Percentiles rank a stretch among this genome's conserved stretches.
Evolutionary conservation across 1,284 basidiomycete species (phyloP).

Genomic region (Apiotrichum gamsii): DNA sequence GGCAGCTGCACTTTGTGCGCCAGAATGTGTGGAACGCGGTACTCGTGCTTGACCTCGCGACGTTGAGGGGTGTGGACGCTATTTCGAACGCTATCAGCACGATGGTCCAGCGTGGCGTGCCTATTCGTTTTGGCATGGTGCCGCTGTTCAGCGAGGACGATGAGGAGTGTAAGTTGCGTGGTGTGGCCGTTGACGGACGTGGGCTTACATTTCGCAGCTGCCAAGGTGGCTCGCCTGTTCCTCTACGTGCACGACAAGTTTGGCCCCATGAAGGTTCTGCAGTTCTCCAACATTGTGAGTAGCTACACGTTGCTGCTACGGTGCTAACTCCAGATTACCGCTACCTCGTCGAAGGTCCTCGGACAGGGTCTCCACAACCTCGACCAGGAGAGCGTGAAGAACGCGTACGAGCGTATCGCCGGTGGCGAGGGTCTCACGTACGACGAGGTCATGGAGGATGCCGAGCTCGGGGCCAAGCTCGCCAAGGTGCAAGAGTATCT

Average conservation of each 20-base stretch:
- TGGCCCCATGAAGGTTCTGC: conserved; percentile 59
- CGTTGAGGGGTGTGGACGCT: conserved; percentile 56
- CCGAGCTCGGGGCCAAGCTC: conserved; percentile 31
- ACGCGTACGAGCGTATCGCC: conserved; percentile 28
- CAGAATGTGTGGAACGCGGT: conserved; percentile 76
- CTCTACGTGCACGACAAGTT: conserved; percentile 61
- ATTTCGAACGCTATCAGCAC: conserved; percentile 55
- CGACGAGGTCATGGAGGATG: conserved; percentile 42
- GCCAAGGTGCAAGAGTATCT: conserved; percentile 25
- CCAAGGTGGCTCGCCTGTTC: conserved; percentile 65
- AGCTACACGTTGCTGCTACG: too few relatives aligned
- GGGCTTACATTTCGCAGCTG: too few relatives aligned
- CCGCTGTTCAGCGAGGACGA: conserved; percentile 54
- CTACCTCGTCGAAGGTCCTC: too few relatives aligned
- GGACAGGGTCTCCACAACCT: too few relatives aligned
- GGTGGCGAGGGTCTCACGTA: conserved; percentile 30
- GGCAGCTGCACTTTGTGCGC: conserved; percentile 64
- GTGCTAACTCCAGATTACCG: too few relatives aligned
- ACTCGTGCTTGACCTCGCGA: conserved; percentile 69
- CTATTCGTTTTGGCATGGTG: conserved; percentile 76
- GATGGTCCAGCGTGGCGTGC: conserved; percentile 55
- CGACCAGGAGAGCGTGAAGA: too few relatives aligned
- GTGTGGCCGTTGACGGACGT: conserved; percentile 1
- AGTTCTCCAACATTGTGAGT: conserved; percentile 51
- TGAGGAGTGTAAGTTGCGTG: conserved; percentile 31